Evolutionary conservation across 768 basidiomycete genomes (phyloP).

Genomic region (Suillus fuscotomentosus): DNA sequence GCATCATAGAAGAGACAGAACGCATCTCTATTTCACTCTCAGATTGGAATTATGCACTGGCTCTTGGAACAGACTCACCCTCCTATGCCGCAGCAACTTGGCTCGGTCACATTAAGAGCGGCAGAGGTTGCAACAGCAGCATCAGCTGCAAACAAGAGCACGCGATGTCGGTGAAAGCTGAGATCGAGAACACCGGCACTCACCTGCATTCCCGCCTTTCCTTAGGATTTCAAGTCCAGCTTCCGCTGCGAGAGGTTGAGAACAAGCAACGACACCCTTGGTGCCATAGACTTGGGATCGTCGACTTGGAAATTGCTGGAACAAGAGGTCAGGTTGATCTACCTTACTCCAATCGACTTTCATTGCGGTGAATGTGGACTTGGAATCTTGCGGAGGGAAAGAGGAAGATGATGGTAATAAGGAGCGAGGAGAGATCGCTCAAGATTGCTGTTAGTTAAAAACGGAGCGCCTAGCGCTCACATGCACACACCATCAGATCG

Average conservation of each 20-base stretch:
- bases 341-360: slow-evolving; percentile 60
- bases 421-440: background rate
- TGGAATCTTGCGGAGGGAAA: background rate
- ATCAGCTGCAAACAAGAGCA: slow-evolving; percentile 56
- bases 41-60: slow-evolving; percentile 12
- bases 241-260: slow-evolving; percentile 88
- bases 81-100: slow-evolving; percentile 88
- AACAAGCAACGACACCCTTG: slow-evolving; percentile 84
- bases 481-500: background rate
- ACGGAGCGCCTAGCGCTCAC: background rate
- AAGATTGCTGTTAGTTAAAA: background rate
- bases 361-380: slow-evolving; percentile 23
- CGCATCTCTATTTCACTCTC: slow-evolving; percentile 56
- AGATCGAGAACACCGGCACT: slow-evolving; percentile 14
- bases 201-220: slow-evolving; percentile 95
- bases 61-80: slow-evolving; percentile 47
- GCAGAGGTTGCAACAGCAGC: slow-evolving; percentile 93
- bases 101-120: slow-evolving; percentile 90
- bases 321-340: slow-evolving; percentile 60
- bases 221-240: slow-evolving; percentile 90
- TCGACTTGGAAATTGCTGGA: slow-evolving; percentile 78
- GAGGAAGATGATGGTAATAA: slow-evolving; percentile 1
- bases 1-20: slow-evolving; percentile 94
- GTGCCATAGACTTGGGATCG: slow-evolving; percentile 84
- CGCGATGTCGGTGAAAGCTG: background rate